Conservation (phyloP, 768 basidiomycete genomes). For the Podaxis sp. region DNA sequence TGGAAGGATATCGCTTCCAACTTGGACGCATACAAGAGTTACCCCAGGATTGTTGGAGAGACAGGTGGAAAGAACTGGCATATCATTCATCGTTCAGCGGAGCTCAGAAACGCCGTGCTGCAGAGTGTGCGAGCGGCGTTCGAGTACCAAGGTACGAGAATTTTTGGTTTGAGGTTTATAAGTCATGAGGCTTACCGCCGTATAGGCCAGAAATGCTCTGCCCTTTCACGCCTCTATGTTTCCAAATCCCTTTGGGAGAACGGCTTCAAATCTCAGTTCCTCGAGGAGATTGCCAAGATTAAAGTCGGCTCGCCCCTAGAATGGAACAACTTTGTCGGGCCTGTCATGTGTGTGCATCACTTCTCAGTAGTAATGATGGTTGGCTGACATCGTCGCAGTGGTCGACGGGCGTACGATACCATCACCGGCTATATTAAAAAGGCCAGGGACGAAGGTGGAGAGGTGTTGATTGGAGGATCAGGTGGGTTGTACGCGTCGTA, state of each 20-base stretch:
- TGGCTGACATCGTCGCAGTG: constrained; percentile 37
- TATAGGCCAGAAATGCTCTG: constrained; percentile 93
- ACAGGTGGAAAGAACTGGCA: constrained; percentile 99
- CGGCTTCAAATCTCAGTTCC: constrained; percentile 80
- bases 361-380: not conserved
- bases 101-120: constrained; percentile 83
- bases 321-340: constrained; percentile 88
- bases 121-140: constrained; percentile 88
- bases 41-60: constrained; percentile 96
- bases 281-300: constrained; percentile 77
- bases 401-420: constrained; percentile 85
- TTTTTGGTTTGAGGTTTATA: not conserved
- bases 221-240: constrained; percentile 87
- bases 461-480: constrained; percentile 82
- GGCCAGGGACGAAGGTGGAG: constrained; percentile 86
- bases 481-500: constrained; percentile 31
- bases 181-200: not conserved
- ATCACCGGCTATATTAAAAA: constrained; percentile 78
- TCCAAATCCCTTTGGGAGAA: constrained; percentile 79
- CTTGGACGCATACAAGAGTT: constrained; percentile 80
- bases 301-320: constrained; percentile 75
- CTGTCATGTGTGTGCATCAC: constrained; percentile 71
- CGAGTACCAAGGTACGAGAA: constrained; percentile 81
- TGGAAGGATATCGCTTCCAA: constrained; percentile 95
- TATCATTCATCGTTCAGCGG: constrained; percentile 82